Percentiles rank a stretch among this genome's conserved stretches.
These are phyloP conservation scores for Coemansia sp. DNA, from an alignment of 192 early-diverging fungal genomes.

Conservation along the genomic window DNA sequence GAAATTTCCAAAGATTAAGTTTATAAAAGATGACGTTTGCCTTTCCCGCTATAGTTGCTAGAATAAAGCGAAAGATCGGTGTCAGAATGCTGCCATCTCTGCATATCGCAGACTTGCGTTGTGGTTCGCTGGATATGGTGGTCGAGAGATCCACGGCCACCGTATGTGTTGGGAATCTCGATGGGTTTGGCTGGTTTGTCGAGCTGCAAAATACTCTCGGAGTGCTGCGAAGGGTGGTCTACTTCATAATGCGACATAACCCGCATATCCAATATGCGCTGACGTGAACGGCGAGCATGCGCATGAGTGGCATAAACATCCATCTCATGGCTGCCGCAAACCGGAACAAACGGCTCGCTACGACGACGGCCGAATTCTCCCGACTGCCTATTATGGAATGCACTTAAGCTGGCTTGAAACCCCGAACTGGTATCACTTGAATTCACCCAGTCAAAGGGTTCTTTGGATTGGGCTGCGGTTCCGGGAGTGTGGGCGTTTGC, in stretches of 20 bases:
- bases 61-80: slow-evolving; percentile 38
- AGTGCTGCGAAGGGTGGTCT: no score
- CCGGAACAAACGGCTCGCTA: slow-evolving; percentile 30
- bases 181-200: background rate
- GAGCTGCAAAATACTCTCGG: background rate
- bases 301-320: background rate
- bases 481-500: background rate
- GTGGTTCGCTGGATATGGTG: slow-evolving; percentile 10
- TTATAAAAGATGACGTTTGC: slow-evolving; percentile 21
- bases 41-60: slow-evolving; percentile 22
- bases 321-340: background rate
- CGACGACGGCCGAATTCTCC: slow-evolving; percentile 18
- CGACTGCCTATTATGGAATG: slow-evolving; percentile 1
- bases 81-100: slow-evolving; percentile 41
- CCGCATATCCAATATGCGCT: slow-evolving; percentile 26
- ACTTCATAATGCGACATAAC: slow-evolving; percentile 15
- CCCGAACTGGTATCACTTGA: background rate
- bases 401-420: background rate
- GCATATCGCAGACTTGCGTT: slow-evolving; percentile 10
- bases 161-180: background rate
- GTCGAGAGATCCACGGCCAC: slow-evolving; percentile 13
- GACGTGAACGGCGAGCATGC: slow-evolving; percentile 19
- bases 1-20: slow-evolving; percentile 60
- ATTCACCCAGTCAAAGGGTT: background rate
- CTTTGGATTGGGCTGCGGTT: background rate